Evolutionary conservation across 2,329 filamentous ascomycete genomes (phyloP).

Genomic region (Paecilomyces sp.): DNA sequence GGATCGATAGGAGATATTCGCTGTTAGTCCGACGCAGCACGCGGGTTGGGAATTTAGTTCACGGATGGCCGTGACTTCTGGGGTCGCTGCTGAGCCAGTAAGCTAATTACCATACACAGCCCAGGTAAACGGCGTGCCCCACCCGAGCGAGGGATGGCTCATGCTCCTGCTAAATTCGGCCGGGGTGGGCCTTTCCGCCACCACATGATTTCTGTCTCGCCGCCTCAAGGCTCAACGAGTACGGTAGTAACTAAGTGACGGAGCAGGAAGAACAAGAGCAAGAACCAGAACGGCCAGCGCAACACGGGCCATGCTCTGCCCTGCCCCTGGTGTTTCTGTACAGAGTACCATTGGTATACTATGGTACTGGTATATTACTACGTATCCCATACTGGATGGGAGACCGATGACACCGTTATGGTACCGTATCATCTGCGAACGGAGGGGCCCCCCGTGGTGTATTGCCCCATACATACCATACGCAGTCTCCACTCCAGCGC

Average conservation of each 20-base stretch:
- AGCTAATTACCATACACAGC: too few relatives aligned
- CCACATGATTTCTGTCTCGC: background rate
- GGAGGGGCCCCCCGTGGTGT: background rate
- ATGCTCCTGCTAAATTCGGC: background rate
- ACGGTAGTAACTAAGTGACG: too few relatives aligned
- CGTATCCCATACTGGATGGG: background rate
- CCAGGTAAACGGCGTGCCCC: background rate
- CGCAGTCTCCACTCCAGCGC: background rate
- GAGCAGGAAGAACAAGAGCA: too few relatives aligned
- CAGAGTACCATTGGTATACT: too few relatives aligned
- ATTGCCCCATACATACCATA: background rate
- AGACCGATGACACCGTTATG: background rate
- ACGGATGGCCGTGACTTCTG: background rate
- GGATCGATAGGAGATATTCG: too few relatives aligned
- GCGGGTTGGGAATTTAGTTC: background rate
- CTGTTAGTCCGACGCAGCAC: too few relatives aligned
- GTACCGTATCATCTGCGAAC: background rate
- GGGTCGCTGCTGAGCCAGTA: background rate
- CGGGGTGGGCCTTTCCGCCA: background rate
- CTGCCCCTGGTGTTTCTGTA: background rate
- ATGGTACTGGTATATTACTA: too few relatives aligned
- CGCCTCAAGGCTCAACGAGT: background rate
- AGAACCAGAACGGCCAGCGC: background rate
- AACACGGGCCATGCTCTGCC: background rate
- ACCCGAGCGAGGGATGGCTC: background rate